Conservation (phyloP, 106 monocot genomes). For the Gastrodia elata region DNA sequence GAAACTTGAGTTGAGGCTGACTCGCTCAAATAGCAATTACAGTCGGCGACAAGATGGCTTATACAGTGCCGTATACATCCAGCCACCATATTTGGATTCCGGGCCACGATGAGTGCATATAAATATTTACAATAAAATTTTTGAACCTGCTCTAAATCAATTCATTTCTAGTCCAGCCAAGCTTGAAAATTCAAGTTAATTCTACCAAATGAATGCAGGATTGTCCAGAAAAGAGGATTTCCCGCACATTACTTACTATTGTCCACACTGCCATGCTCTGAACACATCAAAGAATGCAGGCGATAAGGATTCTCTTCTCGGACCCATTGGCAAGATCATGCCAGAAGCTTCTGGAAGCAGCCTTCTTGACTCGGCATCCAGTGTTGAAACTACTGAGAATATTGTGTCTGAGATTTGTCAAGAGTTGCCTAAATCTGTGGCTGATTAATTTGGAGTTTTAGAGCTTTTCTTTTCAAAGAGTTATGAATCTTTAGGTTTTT, state of each 20-base stretch:
- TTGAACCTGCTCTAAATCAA: too few species aligned
- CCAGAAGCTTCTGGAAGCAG: neutral
- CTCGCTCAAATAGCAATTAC: too few species aligned
- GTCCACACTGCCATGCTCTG: slow-evolving; percentile 77
- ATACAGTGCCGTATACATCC: too few species aligned
- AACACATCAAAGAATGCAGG: slow-evolving; percentile 41
- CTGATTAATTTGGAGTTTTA: neutral
- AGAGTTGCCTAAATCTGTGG: neutral
- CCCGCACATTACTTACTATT: slow-evolving; percentile 71
- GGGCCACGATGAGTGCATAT: too few species aligned
- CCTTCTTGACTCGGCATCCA: neutral
- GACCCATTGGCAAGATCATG: neutral
- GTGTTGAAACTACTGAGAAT: neutral
- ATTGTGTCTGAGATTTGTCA: neutral
- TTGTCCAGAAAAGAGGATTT: slow-evolving; percentile 86
- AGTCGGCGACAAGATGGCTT: too few species aligned
- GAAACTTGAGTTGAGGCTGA: too few species aligned
- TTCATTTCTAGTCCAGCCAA: too few species aligned
- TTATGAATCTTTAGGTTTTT: neutral
- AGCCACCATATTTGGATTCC: too few species aligned
- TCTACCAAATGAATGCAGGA: slow-evolving; percentile 53
- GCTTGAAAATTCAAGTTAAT: too few species aligned
- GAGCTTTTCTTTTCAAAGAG: neutral
- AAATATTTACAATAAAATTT: too few species aligned
- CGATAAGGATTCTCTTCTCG: neutral